Percentiles rank a stretch among this genome's conserved stretches.
phyloP scores from a whole-genome alignment of 2,329 filamentous ascomycete genomes.

The Cercospora berteroae region DNA sequence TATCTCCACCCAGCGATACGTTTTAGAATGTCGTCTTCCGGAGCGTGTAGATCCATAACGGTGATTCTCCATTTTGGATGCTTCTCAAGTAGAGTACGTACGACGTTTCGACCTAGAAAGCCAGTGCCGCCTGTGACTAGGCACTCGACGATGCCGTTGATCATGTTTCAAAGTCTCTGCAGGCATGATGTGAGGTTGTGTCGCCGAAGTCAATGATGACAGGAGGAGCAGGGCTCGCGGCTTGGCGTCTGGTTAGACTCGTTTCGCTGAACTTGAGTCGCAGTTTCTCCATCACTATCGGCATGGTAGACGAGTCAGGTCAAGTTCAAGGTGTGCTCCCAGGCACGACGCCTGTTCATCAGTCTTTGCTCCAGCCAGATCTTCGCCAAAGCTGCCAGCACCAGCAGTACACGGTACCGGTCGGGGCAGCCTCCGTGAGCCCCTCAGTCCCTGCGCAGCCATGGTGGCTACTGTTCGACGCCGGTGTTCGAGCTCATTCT shows the following conservation, averaged over 20 bases:
- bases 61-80: conserved; percentile 43
- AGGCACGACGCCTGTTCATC: background rate
- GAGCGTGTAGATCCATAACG: conserved; percentile 43
- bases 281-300: background rate
- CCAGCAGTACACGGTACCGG: background rate
- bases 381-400: background rate
- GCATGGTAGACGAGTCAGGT: background rate
- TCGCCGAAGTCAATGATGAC: background rate
- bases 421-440: background rate
- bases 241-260: background rate
- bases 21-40: conserved; percentile 17
- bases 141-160: conserved; percentile 31
- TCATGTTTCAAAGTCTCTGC: conserved; percentile 25
- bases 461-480: background rate
- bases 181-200: background rate
- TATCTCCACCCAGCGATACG: conserved; percentile 38
- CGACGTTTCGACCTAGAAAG: conserved; percentile 46
- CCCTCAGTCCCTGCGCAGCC: background rate
- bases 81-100: conserved; percentile 40
- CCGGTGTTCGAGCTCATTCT: background rate
- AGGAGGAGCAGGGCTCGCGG: background rate
- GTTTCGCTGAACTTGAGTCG: background rate
- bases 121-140: conserved; percentile 51
- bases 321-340: background rate
- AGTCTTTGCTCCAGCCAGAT: background rate